Evolutionary conservation across 441 rosid genomes (phyloP), one percentile per base, ranked within the genome.

Genomic region (Pelargonium australe): DNA sequence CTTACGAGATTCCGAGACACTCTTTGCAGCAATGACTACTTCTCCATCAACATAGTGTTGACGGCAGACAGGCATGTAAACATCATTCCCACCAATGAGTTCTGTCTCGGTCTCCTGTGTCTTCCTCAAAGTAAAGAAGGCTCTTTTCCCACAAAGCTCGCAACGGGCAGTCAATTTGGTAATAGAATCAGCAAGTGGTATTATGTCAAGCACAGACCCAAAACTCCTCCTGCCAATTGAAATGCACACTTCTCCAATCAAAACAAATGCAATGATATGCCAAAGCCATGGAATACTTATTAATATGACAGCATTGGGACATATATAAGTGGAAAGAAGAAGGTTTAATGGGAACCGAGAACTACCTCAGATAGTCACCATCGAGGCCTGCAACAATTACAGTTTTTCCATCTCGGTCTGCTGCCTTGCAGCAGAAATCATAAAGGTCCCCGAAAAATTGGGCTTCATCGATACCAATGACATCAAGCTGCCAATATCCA

Each of bases 371-470:
- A 72, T 89, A 91, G 73, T 94, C 99, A 3, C 97, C 99, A 53
- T 91, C 96, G 1, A 94, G 83, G 25, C 99, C 99, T 0, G 94
- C 92, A 12, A 87, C 83, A 16, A 94, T 78, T 17, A 94, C 78
- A 3, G 77, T 88, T 73, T 91, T 89, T 8, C 97, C 88, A 63
- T 94, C 97, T 0, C 69, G 77, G 63, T 91, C 99, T 34, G 96
- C 97, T n/a, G 86, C 89, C 70, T 83, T 73, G 77, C 84, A 78
- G 76, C 99, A 94, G 78, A 91, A 94, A 72, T 86, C 97, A 65
- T 94, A 94, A 3, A 94, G 92, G 67, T 91, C 99, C 65, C 85
- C 92, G n/a, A 94, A 94, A 68, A 91, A 91, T 64, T 94, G 97
- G 31, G 94, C 97, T 73, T 94, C 99, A 11, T 94, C 99, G 17